Percentiles rank a stretch among this genome's conserved stretches.
Evolutionary conservation across 2,329 filamentous ascomycete species (phyloP).

Genomic region (Graphilbum ipis-grandicollis): DNA sequence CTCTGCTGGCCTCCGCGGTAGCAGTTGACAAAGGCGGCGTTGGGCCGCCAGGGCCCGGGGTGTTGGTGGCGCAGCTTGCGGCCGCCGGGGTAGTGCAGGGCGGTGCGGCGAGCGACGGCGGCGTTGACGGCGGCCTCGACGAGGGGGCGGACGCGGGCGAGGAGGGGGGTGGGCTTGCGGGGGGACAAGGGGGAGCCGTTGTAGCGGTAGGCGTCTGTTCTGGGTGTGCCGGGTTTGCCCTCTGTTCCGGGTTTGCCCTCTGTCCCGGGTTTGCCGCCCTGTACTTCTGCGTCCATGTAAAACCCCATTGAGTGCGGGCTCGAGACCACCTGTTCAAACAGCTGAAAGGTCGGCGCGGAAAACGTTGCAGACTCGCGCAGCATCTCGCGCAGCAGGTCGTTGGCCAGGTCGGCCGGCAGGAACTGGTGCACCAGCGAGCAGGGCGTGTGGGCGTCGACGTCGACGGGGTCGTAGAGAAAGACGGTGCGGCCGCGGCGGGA

Average conservation of each 20-base stretch:
- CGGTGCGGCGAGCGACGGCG: conserved; percentile 58
- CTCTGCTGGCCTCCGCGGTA: conserved; percentile 68
- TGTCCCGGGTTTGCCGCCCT: conserved; percentile 51
- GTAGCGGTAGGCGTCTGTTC: conserved; percentile 53
- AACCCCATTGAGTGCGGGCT: conserved; percentile 74
- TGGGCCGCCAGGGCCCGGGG: conserved; percentile 57
- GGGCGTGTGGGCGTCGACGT: conserved; percentile 69
- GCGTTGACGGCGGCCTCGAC: conserved; percentile 63
- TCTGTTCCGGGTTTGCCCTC: background rate
- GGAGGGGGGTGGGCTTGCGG: conserved; percentile 56
- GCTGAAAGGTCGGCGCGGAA: conserved; percentile 48
- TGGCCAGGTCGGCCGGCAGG: conserved; percentile 52
- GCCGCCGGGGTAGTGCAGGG: conserved; percentile 46
- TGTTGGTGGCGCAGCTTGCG: conserved; percentile 67
- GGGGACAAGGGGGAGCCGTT: conserved; percentile 64
- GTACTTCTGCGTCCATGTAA: conserved; percentile 60
- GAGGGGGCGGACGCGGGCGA: conserved; percentile 48
- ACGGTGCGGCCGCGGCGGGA: conserved; percentile 69
- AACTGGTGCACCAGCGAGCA: conserved; percentile 92
- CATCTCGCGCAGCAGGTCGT: conserved; percentile 57
- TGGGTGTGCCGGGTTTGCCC: too few relatives aligned
- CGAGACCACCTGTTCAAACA: conserved; percentile 74
- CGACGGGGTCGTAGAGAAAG: conserved; percentile 64
- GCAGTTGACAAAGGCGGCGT: conserved; percentile 88
- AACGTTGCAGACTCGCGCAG: conserved; percentile 56